Conservation (phyloP, 2,329 filamentous ascomycete genomes). For the Apiospora saccharicola region DNA sequence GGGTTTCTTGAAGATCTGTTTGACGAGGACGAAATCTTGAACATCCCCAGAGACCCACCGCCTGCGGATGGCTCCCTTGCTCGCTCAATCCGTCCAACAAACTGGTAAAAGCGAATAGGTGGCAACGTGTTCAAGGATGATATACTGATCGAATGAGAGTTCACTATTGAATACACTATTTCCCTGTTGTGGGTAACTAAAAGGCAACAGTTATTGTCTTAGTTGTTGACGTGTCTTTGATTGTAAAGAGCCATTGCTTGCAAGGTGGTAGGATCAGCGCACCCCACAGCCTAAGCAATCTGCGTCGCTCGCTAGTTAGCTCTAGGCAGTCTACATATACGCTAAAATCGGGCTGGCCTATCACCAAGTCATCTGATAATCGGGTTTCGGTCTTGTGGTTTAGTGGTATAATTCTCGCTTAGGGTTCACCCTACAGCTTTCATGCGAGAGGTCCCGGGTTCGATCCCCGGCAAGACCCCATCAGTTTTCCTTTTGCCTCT, state of each 20-base stretch:
- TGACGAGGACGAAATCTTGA: neutral
- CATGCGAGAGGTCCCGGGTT: constrained; percentile 26
- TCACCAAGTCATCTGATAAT: constrained; percentile 11
- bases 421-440: constrained; percentile 20
- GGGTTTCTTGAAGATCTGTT: constrained; percentile 8
- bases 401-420: constrained; percentile 27
- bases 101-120: too few species aligned
- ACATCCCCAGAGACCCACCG: constrained; percentile 13
- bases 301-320: neutral
- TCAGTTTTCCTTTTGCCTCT: neutral
- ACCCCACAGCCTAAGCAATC: neutral
- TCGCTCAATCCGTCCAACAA: neutral
- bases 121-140: neutral
- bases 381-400: constrained; percentile 23
- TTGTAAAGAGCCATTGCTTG: too few species aligned
- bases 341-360: neutral
- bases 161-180: too few species aligned
- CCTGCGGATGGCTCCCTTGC: neutral
- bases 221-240: too few species aligned
- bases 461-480: constrained; percentile 25
- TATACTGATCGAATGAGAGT: neutral
- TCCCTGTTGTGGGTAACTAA: too few species aligned
- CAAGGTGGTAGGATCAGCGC: too few species aligned
- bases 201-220: too few species aligned
- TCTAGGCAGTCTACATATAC: neutral